Percentiles rank a stretch among this genome's conserved stretches.
phyloP scores from a whole-genome alignment of 1,284 basidiomycete genomes.

The Microbotryomycetes sp. region DNA sequence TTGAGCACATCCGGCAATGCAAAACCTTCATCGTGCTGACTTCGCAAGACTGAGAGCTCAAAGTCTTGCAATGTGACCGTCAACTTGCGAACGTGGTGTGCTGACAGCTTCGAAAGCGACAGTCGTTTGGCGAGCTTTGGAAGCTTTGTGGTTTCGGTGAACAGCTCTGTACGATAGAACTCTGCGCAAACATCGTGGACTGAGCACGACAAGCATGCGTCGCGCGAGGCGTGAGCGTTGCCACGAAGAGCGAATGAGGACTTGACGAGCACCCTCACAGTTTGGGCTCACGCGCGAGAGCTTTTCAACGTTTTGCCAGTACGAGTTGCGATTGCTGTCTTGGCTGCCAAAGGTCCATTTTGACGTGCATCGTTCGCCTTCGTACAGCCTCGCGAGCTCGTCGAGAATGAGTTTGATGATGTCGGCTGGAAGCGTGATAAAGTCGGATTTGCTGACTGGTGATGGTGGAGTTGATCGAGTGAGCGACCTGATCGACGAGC shows the following conservation, averaged over 20 bases:
- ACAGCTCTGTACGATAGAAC: constrained; percentile 1
- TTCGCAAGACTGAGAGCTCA: constrained; percentile 2
- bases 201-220: not conserved
- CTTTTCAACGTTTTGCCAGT: not conserved
- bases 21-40: constrained; percentile 9
- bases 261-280: not conserved
- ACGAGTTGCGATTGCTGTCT: not conserved
- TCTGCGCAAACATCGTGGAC: not conserved
- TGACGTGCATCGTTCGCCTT: not conserved
- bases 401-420: constrained; percentile 13
- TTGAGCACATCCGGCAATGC: constrained; percentile 9
- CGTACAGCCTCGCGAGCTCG: constrained; percentile 2
- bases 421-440: constrained; percentile 11
- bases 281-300: not conserved
- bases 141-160: constrained; percentile 1
- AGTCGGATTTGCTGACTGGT: not conserved
- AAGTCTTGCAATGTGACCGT: not conserved
- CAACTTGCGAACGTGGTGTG: not conserved
- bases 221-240: not conserved
- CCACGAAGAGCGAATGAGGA: not conserved
- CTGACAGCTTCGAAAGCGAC: not conserved
- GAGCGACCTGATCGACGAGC: not conserved
- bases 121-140: not conserved
- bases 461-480: not conserved
- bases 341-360: not conserved